A percentile compares a stretch with the other conserved stretches of the same genome.
phyloP scores from a whole-genome alignment of 140 eudicot species.

The Anethum foeniculum region DNA sequence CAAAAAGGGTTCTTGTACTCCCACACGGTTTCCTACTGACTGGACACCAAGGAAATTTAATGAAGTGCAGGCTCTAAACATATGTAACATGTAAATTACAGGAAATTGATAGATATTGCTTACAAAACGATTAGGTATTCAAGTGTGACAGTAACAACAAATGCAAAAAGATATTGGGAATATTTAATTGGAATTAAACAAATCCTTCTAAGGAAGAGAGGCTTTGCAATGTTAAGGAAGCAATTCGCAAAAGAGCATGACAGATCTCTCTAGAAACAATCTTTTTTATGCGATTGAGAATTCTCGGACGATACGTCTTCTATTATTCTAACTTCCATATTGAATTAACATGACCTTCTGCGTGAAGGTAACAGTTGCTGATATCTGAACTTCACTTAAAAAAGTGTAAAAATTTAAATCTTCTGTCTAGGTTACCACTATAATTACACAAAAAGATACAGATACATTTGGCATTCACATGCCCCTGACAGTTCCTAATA shows the following conservation, averaged over 20 bases:
- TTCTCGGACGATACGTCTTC: neutral
- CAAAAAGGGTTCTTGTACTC: constrained; percentile 91
- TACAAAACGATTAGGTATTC: neutral
- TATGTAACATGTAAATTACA: neutral
- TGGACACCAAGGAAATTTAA: constrained; percentile 27
- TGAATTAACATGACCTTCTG: neutral
- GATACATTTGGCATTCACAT: neutral
- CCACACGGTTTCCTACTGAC: constrained; percentile 96
- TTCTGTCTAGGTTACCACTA: neutral
- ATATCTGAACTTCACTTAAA: neutral
- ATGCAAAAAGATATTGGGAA: neutral
- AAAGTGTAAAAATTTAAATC: neutral
- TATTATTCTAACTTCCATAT: neutral
- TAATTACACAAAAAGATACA: neutral
- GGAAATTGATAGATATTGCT: neutral
- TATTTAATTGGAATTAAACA: neutral
- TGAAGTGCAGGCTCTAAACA: neutral
- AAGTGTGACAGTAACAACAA: neutral
- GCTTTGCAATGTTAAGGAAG: neutral
- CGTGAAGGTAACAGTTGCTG: neutral
- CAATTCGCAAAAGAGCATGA: neutral
- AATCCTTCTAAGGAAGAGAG: neutral
- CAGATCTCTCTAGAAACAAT: neutral
- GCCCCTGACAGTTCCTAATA: neutral
- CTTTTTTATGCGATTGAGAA: neutral